Evolutionary conservation across 129 eudicot species (phyloP), one percentile per base, ranked within the genome.

Genomic region (Calendula officinalis): DNA sequence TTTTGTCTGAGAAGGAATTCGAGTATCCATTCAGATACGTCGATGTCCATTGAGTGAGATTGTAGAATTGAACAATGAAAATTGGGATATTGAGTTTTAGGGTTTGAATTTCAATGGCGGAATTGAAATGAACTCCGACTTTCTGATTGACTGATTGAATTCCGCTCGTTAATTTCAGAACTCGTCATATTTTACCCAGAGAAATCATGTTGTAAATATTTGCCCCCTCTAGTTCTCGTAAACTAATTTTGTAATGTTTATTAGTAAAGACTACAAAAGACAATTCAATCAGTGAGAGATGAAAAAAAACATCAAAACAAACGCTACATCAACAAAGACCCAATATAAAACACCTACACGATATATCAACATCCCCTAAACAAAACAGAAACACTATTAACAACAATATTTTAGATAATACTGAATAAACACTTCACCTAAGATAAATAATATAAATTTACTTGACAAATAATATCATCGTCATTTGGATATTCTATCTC

Each of bases 1-100:
- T 67, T 78, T 63, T 80, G 86, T 1, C 85, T 75, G 64, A 84
- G 77, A 3, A 90, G 77, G 52, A 71, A 86, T 53, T 90, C 97
- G 2, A 84, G 71, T 15, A 90, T 59, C 97, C 97, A 90, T 22
- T 75, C 74, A 0, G 79, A 52, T 13, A 82, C 52, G 40, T 83
- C 91, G 47, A 44, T 63, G 59, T 86, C 95, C 96, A 85, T 85
- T 10, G 51, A 41, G 17, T 3, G 59, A 33, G 22, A 40, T 61
- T 32, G 5, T 30, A n/a, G 39, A 4, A 6, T 55, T 5, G 48
- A 1, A 6, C 4, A 22, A 22, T 47, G 16, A 36, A 63, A 35
- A 53, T 63, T 39, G 66, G 73, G 70, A 3, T 33, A 47, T 65
- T 47, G 52, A 48, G 56, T 38, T 55, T 15, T 44, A 70, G 50